Conservation (phyloP, 768 basidiomycete species). For the Punctularia strigosozonata region DNA sequence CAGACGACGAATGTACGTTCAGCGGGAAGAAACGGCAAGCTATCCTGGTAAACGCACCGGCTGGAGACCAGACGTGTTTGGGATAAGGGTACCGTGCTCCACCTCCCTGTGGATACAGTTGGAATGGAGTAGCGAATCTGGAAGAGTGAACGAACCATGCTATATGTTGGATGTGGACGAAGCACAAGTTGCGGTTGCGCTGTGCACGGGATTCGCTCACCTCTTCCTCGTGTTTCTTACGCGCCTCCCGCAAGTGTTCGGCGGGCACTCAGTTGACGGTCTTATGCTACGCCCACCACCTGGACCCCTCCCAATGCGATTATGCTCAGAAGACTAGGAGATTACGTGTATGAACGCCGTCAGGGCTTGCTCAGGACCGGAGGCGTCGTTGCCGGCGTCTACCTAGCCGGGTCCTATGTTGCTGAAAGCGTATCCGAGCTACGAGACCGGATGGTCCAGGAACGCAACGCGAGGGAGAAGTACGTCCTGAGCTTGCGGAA, state of each 20-base stretch:
- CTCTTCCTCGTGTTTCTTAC: not conserved
- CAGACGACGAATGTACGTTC: no score
- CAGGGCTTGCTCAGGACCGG: slow-evolving; percentile 34
- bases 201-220: not conserved
- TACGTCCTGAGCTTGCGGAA: slow-evolving; percentile 23
- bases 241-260: slow-evolving; percentile 1
- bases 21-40: no score
- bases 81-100: slow-evolving; percentile 86
- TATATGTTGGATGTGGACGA: no score
- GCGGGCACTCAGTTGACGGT: no score
- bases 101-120: slow-evolving; percentile 65
- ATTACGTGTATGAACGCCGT: slow-evolving; percentile 39
- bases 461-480: slow-evolving; percentile 57
- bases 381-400: slow-evolving; percentile 46
- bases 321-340: slow-evolving; percentile 35
- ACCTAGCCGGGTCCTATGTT: slow-evolving; percentile 52
- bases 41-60: slow-evolving; percentile 40
- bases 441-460: slow-evolving; percentile 47
- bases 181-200: slow-evolving; percentile 1
- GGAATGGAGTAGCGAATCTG: no score
- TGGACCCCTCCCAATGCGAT: no score
- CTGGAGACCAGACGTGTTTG: slow-evolving; percentile 90
- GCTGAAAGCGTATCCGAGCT: slow-evolving; percentile 51
- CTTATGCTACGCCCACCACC: no score
- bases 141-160: no score